Percentiles rank a stretch among this genome's conserved stretches.
phyloP scores from a whole-genome alignment of 495 filamentous ascomycete species.

The Umbilicaria muhlenbergii region DNA sequence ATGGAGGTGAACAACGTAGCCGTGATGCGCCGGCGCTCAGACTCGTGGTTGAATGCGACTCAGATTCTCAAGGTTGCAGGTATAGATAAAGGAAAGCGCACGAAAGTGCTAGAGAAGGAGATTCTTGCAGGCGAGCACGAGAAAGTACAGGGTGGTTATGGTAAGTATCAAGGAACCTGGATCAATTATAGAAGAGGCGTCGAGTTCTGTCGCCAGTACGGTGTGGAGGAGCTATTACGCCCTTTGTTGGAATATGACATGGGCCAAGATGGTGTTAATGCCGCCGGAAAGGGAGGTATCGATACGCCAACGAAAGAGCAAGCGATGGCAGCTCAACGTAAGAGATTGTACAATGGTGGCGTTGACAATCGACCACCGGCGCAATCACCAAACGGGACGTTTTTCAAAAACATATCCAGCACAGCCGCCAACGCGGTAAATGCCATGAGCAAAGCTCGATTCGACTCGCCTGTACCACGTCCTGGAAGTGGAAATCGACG shows the following conservation, averaged over 20 bases:
- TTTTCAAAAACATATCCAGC: slow-evolving; percentile 90
- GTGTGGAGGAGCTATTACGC: slow-evolving; percentile 72
- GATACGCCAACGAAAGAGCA: slow-evolving; percentile 98
- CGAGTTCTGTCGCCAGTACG: slow-evolving; percentile 85
- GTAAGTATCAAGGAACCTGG: slow-evolving; percentile 98
- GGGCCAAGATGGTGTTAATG: slow-evolving; percentile 54
- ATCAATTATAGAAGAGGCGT: slow-evolving; percentile 81
- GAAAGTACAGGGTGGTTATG: slow-evolving; percentile 96
- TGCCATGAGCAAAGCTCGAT: slow-evolving; percentile 86
- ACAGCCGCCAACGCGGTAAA: slow-evolving; percentile 84
- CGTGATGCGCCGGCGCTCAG: slow-evolving; percentile 84
- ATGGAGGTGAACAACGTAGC: slow-evolving; percentile 87
- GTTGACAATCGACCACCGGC: slow-evolving; percentile 50
- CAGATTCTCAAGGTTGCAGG: slow-evolving; percentile 93
- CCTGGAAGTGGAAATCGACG: slow-evolving; percentile 31
- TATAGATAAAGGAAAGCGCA: slow-evolving; percentile 90
- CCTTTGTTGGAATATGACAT: slow-evolving; percentile 84
- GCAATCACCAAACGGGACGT: slow-evolving; percentile 56
- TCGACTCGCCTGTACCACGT: slow-evolving; percentile 70
- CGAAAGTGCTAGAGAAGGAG: slow-evolving; percentile 95
- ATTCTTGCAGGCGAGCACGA: slow-evolving; percentile 92
- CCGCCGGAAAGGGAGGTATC: slow-evolving; percentile 41
- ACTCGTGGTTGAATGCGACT: slow-evolving; percentile 89
- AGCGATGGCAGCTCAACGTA: slow-evolving; percentile 93
- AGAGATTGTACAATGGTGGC: slow-evolving; percentile 69